Conservation (phyloP, 73 alveolate species). For the Paramecium primaurelia region DNA sequence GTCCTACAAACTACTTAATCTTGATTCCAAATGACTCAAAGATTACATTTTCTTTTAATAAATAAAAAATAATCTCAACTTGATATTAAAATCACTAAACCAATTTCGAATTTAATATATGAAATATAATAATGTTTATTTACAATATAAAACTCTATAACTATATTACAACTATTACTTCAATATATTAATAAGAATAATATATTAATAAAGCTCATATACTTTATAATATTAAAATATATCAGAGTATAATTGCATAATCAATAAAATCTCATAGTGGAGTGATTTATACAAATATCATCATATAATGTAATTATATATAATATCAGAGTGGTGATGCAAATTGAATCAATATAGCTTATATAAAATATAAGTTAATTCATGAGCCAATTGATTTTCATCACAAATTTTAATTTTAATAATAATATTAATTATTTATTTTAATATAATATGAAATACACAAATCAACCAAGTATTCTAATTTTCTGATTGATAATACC, state of each 20-base stretch:
- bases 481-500: background rate
- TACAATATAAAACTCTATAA: too few relatives aligned
- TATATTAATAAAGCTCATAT: too few relatives aligned
- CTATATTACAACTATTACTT: too few relatives aligned
- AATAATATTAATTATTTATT: background rate
- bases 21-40: background rate
- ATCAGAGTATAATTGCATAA: constrained; percentile 10
- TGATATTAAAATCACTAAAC: background rate
- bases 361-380: background rate
- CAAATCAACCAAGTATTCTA: constrained; percentile 4
- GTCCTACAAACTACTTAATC: background rate
- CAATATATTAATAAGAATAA: too few relatives aligned
- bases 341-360: background rate
- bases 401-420: background rate
- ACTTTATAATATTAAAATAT: background rate
- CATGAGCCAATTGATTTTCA: background rate
- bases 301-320: background rate
- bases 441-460: background rate
- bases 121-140: too few relatives aligned
- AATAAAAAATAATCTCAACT: background rate
- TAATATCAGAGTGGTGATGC: constrained; percentile 22
- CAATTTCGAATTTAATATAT: too few relatives aligned
- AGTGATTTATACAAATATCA: constrained; percentile 23
- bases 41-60: background rate
- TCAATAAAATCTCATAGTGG: constrained; percentile 4